Conservation (phyloP, 179 eudicot genomes). For the Spinacia oleracea region DNA sequence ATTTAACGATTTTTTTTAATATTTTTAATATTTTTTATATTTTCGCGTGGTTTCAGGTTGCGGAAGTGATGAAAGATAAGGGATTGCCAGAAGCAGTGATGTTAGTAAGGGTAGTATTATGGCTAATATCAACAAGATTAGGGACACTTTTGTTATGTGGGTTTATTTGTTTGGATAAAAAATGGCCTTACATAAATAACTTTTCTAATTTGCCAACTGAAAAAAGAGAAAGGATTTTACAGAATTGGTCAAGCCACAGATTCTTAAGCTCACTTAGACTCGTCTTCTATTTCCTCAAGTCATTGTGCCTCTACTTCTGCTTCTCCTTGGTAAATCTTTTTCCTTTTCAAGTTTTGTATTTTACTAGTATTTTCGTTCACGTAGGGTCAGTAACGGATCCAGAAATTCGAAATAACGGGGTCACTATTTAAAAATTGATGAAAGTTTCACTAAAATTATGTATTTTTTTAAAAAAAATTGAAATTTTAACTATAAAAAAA, state of each 20-base stretch:
- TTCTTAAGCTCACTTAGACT: conserved; percentile 31
- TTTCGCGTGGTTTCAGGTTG: conserved; percentile 34
- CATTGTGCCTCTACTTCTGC: conserved; percentile 33
- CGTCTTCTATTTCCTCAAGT: conserved; percentile 33
- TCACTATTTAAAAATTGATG: too few relatives aligned
- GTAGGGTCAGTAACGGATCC: too few relatives aligned
- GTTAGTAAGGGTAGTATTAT: conserved; percentile 39
- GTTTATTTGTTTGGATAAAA: conserved; percentile 31
- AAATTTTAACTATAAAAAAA: too few relatives aligned
- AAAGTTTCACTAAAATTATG: too few relatives aligned
- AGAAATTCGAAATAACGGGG: too few relatives aligned
- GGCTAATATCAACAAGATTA: conserved; percentile 47
- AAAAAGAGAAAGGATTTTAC: conserved; percentile 43
- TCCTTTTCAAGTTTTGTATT: too few relatives aligned
- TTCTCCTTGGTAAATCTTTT: conserved; percentile 30
- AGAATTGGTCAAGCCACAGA: conserved; percentile 31
- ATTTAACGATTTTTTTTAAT: neutral
- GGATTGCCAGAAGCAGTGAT: conserved; percentile 46
- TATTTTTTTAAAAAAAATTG: too few relatives aligned
- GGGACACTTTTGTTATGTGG: conserved; percentile 67
- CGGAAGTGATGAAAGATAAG: conserved; percentile 32
- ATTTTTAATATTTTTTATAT: too few relatives aligned
- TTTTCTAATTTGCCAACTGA: conserved; percentile 42
- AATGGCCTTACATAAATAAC: conserved; percentile 59
- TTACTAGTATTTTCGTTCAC: too few relatives aligned